Base-by-base conservation (phyloP, 805 yeast species). In the Ascoidea tarda region DNA sequence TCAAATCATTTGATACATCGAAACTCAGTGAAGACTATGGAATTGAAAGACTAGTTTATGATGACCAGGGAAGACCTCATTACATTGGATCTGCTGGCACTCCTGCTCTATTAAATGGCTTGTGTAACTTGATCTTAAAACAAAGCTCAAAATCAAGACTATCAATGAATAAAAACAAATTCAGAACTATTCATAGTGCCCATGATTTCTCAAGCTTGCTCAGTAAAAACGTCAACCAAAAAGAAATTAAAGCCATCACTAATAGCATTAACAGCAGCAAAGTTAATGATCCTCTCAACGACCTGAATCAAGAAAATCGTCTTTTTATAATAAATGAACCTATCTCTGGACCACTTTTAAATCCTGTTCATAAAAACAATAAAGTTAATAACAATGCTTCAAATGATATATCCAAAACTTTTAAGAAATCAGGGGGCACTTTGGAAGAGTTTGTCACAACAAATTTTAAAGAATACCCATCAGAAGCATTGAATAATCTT, bases 61-160 rank as follows among this genome's bases (percentile, higher is more conserved):
- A 74, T 55, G 61, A 67, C 28, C 68, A 66, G 53, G 78, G 78
- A 5, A 74, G 72, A 51, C 68, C 75, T 0, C 78, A 74, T 59
- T 74, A 70, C 54, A 69, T 74, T 51, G 78, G 78, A 1, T 67
- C 71, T 21, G 67, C 67, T 16, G 76, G 77, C 31, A 73, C 77
- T 1, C 72, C 75, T 0, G 70, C 74, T 1, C 55, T 74, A 32
- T 61, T 74, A 52, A 70, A 67, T 50, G 71, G 74, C 0, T 55
- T 74, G 6, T 71, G 76, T 54, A 74, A 71, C 55, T 62, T 74
- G 21, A 64, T 74, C 32, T 60, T 70, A n/a, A 67, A 69, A 51
- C 59, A 69, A 16, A 66, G 72, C 0, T 61, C 63, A 16, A 69
- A 68, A 49, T 53, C 59, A 32, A 60, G 62, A 46, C 70, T 73